A percentile compares a stretch with the other conserved stretches of the same genome.
Conservation (phyloP, 148 eudicot genomes). For the Rhododendron mucronatum region DNA sequence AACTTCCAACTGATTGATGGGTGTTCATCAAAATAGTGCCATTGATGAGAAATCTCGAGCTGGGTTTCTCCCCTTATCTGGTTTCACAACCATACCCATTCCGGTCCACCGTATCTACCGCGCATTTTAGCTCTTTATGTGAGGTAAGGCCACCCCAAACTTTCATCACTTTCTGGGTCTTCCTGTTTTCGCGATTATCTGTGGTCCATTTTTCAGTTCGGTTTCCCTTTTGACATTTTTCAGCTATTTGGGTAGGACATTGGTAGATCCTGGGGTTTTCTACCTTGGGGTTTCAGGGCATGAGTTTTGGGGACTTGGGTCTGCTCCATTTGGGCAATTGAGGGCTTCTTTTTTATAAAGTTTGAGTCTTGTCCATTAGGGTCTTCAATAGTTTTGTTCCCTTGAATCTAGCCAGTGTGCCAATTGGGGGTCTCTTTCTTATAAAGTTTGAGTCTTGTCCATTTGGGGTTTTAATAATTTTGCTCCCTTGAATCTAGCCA, state of each 20-base stretch:
- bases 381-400: neutral
- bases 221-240: neutral
- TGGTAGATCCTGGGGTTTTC: slow-evolving; percentile 25
- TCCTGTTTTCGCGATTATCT: neutral
- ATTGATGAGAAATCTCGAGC: slow-evolving; percentile 15
- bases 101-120: neutral
- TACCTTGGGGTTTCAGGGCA: too few species aligned
- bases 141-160: slow-evolving; percentile 32
- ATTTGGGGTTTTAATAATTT: slow-evolving; percentile 4
- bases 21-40: slow-evolving; percentile 24
- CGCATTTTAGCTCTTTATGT: neutral
- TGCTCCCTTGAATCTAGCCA: neutral
- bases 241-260: slow-evolving; percentile 7
- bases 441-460: slow-evolving; percentile 7
- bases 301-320: slow-evolving; percentile 23
- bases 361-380: neutral
- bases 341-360: slow-evolving; percentile 7
- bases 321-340: slow-evolving; percentile 13
- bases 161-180: slow-evolving; percentile 5
- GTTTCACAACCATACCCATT: neutral
- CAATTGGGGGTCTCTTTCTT: neutral
- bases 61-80: neutral
- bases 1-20: slow-evolving; percentile 28
- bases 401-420: neutral
- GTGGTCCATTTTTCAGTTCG: neutral